phyloP scores from a whole-genome alignment of 768 basidiomycete genomes.

The Mycena rosella region DNA sequence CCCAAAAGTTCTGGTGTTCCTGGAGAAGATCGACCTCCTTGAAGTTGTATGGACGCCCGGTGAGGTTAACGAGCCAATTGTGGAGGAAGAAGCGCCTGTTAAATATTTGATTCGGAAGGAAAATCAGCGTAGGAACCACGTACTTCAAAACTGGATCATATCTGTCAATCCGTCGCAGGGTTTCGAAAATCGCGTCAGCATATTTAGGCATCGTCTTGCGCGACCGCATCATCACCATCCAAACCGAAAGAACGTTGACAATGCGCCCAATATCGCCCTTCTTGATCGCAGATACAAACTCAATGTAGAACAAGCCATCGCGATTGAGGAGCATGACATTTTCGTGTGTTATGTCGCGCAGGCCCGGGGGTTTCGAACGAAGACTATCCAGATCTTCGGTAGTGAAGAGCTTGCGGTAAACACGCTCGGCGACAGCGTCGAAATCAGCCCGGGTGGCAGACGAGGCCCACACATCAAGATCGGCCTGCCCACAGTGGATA shows the following conservation, averaged over 20 bases:
- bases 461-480: conserved; percentile 25
- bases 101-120: background rate
- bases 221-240: conserved; percentile 36
- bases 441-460: conserved; percentile 22
- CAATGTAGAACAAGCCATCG: conserved; percentile 36
- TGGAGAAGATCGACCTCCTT: conserved; percentile 34
- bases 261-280: conserved; percentile 40
- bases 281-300: conserved; percentile 37
- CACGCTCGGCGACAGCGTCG: conserved; percentile 10
- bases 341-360: conserved; percentile 14
- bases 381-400: conserved; percentile 10
- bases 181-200: conserved; percentile 35
- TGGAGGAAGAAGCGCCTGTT: conserved; percentile 18
- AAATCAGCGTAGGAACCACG: background rate
- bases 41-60: conserved; percentile 23
- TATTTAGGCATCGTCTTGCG: conserved; percentile 36
- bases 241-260: conserved; percentile 19
- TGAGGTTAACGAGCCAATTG: conserved; percentile 38
- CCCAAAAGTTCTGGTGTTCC: conserved; percentile 23
- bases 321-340: conserved; percentile 36
- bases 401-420: conserved; percentile 21
- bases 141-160: conserved; percentile 16
- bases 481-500: conserved; percentile 12
- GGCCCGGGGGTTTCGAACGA: background rate
- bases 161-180: conserved; percentile 14